A percentile compares a stretch with the other conserved stretches of the same genome.
phyloP scores from a whole-genome alignment of 169 alveolate genomes.

The Prorocentrum cordatum region DNA sequence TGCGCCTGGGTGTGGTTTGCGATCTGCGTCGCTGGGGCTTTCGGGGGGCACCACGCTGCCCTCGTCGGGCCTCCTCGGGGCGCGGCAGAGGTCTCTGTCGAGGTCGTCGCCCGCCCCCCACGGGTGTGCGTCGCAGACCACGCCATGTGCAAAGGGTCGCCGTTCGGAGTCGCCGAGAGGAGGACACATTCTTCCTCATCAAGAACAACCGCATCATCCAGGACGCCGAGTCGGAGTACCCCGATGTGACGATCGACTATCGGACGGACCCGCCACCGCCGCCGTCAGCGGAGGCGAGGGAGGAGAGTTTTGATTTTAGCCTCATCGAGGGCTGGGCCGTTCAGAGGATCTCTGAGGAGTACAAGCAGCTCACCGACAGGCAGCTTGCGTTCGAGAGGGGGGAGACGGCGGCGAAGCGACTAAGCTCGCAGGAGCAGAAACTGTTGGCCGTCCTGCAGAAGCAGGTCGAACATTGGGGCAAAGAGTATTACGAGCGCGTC shows the following conservation, averaged over 20 bases:
- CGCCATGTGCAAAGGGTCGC: too few relatives aligned
- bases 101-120: too few relatives aligned
- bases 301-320: neutral
- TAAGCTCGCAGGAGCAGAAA: neutral
- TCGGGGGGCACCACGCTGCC: too few relatives aligned
- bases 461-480: neutral
- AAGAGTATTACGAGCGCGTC: neutral
- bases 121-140: too few relatives aligned
- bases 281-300: neutral
- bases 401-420: neutral
- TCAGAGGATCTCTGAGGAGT: neutral
- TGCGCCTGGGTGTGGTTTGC: too few relatives aligned
- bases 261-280: neutral
- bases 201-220: neutral
- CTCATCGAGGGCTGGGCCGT: neutral
- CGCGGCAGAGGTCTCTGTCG: too few relatives aligned
- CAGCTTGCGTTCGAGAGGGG: neutral
- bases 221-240: neutral
- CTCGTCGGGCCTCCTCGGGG: too few relatives aligned
- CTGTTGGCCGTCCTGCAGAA: neutral
- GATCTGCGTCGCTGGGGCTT: too few relatives aligned
- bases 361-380: neutral
- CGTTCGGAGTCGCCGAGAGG: too few relatives aligned
- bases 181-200: neutral
- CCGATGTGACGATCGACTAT: neutral